Evolutionary conservation across 2,329 filamentous ascomycete species (phyloP).

Genomic region (Oidium heveae): DNA sequence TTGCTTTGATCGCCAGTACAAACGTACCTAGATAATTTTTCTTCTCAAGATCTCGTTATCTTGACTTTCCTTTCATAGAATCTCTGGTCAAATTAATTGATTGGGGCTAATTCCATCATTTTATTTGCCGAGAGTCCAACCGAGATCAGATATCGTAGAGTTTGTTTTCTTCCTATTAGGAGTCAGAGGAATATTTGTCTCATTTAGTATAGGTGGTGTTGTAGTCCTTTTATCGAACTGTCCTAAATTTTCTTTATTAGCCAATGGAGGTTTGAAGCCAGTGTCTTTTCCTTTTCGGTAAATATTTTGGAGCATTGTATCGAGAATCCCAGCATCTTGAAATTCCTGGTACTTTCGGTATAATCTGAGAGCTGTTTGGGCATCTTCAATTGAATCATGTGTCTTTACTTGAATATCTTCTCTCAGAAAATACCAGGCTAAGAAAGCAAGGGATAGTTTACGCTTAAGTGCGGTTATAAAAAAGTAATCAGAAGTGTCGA

Average conservation of each 20-base stretch:
- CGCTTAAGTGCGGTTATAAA: slow-evolving; percentile 57
- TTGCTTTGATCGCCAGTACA: no score
- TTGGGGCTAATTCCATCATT: neutral
- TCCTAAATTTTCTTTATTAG: slow-evolving; percentile 23
- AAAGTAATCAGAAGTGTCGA: slow-evolving; percentile 85
- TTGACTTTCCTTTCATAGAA: no score
- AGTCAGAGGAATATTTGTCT: slow-evolving; percentile 19
- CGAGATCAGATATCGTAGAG: neutral
- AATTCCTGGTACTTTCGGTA: slow-evolving; percentile 82
- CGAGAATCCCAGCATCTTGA: slow-evolving; percentile 58
- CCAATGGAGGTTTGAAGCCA: slow-evolving; percentile 27
- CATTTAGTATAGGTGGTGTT: slow-evolving; percentile 24
- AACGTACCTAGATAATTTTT: no score
- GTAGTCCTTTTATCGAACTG: slow-evolving; percentile 22
- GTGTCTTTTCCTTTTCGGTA: slow-evolving; percentile 39
- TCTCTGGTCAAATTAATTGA: no score
- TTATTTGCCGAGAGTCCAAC: neutral
- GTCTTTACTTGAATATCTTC: slow-evolving; percentile 83
- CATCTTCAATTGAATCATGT: slow-evolving; percentile 91
- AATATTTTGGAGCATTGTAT: slow-evolving; percentile 66
- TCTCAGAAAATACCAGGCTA: slow-evolving; percentile 75
- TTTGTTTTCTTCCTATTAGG: slow-evolving; percentile 12
- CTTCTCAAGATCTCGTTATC: no score
- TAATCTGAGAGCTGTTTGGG: slow-evolving; percentile 66
- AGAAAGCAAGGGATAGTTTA: slow-evolving; percentile 73